Base-by-base conservation (phyloP, 139 green algal species). In the Dunaliella primolecta region DNA sequence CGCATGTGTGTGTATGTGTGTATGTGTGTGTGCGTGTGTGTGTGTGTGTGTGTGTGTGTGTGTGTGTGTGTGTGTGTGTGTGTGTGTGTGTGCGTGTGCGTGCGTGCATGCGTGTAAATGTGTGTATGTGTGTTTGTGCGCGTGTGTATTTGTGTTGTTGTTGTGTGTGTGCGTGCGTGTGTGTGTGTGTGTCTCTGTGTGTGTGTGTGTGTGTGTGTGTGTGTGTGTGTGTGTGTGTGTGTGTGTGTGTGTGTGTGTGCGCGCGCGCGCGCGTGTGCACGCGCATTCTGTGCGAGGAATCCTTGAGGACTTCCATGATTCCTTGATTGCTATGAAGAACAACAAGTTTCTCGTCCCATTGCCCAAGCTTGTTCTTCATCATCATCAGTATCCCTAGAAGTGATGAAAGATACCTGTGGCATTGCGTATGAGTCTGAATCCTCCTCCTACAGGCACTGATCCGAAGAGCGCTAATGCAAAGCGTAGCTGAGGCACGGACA, bases 401-500 rank as follows among this genome's bases (percentile, higher is more conserved):
- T 27, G 3, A 15, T 78, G 21, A n/a, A 7, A 20, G 82, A 77
- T 76, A 93, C 91, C 76, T 86, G 84, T 89, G 0, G 86, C 38
- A 25, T 55, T 91, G 0, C 76, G 84, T 32, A 95, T 71, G 0
- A 84, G 46, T 0, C 84, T 57, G 0, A 94, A 78, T 15, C 86
- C 37, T 1, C 82, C 77, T 11, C 82, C 89, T 2, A 92, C 56
- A 0, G 82, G 70, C 23, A 95, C 85, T 0, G 84, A 90, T 0
- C 78, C 25, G 24, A 95, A 85, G 2, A 95, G 93, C 0, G 86
- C 71, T 1, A 94, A 11, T 0, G 83, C 81, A 74, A 95, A 95
- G 0, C 93, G 89, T 0, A 95, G 64, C 85, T 91, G 81, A 1
- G 84, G 76, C 55, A 77, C 75, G 56, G 35, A 71, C 23, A 82